These are phyloP conservation scores for Fusarium sp. DNA, from an alignment of 2,329 filamentous ascomycete genomes.

Conservation along the genomic window DNA sequence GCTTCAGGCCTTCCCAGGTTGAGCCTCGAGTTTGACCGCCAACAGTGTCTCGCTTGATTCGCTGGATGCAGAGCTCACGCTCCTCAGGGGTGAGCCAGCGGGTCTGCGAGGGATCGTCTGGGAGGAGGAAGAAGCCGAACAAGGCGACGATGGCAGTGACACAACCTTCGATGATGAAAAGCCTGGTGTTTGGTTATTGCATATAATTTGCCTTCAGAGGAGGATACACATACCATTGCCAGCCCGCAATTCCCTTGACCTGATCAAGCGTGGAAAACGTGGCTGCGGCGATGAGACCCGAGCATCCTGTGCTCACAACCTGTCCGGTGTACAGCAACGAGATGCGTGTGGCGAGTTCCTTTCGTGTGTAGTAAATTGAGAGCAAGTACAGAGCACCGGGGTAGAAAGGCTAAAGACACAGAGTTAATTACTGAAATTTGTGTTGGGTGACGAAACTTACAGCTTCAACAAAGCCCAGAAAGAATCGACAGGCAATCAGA, in stretches of 20 bases:
- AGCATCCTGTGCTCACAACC: constrained; percentile 71
- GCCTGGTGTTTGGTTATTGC: constrained; percentile 48
- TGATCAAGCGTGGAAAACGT: constrained; percentile 59
- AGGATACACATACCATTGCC: constrained; percentile 56
- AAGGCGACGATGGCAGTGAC: constrained; percentile 37
- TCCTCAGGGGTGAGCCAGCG: constrained; percentile 56
- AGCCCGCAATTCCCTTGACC: constrained; percentile 65
- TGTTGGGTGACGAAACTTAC: background rate
- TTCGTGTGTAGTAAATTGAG: constrained; percentile 28
- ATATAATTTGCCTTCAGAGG: background rate
- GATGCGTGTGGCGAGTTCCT: constrained; percentile 24
- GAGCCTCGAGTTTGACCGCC: constrained; percentile 23
- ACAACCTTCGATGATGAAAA: constrained; percentile 70
- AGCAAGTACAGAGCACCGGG: constrained; percentile 21
- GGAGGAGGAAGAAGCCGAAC: constrained; percentile 40
- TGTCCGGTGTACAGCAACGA: constrained; percentile 22
- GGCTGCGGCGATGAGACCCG: constrained; percentile 68
- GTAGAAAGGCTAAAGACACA: constrained; percentile 13
- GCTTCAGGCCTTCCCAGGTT: constrained; percentile 24
- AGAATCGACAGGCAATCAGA: constrained; percentile 18
- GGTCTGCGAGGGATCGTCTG: constrained; percentile 54
- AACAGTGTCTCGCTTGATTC: constrained; percentile 55
- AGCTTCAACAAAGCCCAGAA: constrained; percentile 25
- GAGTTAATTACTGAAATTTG: constrained; percentile 44
- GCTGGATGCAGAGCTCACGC: constrained; percentile 52